Percentiles rank a stretch among this genome's conserved stretches.
Conservation (phyloP, 2,329 filamentous ascomycete genomes). For the Fusarium virguliforme region DNA sequence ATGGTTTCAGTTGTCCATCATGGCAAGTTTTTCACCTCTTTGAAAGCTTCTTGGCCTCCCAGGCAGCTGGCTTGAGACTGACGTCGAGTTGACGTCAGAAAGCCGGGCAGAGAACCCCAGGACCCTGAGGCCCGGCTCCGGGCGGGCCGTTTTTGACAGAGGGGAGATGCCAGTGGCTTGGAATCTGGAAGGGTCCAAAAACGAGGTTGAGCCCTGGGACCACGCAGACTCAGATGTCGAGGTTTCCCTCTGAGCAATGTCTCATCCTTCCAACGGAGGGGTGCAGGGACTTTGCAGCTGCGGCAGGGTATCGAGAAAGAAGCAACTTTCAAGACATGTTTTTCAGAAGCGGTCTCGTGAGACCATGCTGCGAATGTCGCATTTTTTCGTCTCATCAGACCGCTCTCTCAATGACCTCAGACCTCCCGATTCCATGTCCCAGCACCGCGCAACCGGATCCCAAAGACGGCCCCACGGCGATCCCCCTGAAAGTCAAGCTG, state of each 20-base stretch:
- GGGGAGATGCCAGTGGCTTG: slow-evolving; percentile 19
- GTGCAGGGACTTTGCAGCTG: slow-evolving; percentile 2
- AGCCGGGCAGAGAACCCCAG: slow-evolving; percentile 15
- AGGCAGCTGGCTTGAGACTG: slow-evolving; percentile 5
- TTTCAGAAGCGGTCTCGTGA: slow-evolving; percentile 13
- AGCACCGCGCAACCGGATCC: slow-evolving; percentile 1
- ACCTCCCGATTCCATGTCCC: slow-evolving; percentile 10
- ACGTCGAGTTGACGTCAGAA: slow-evolving; percentile 42
- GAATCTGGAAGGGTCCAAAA: slow-evolving; percentile 19
- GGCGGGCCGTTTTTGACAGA: slow-evolving; percentile 18
- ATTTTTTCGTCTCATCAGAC: not conserved
- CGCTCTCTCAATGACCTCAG: slow-evolving; percentile 12
- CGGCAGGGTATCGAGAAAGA: slow-evolving; percentile 3
- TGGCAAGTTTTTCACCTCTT: slow-evolving; percentile 6
- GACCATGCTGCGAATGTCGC: not conserved
- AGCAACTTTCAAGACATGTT: slow-evolving; percentile 16
- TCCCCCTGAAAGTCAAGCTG: slow-evolving; percentile 35
- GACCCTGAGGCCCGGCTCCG: slow-evolving; percentile 25
- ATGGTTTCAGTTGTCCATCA: slow-evolving; percentile 11
- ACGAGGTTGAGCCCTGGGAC: slow-evolving; percentile 3
- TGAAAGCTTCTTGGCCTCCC: slow-evolving; percentile 5
- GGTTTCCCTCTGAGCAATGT: not conserved
- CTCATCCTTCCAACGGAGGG: not conserved
- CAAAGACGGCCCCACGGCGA: slow-evolving; percentile 25
- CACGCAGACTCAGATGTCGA: not conserved